A percentile compares a stretch with the other conserved stretches of the same genome.
Conservation (phyloP, 2,329 filamentous ascomycete genomes). For the Triangularia setosa region DNA sequence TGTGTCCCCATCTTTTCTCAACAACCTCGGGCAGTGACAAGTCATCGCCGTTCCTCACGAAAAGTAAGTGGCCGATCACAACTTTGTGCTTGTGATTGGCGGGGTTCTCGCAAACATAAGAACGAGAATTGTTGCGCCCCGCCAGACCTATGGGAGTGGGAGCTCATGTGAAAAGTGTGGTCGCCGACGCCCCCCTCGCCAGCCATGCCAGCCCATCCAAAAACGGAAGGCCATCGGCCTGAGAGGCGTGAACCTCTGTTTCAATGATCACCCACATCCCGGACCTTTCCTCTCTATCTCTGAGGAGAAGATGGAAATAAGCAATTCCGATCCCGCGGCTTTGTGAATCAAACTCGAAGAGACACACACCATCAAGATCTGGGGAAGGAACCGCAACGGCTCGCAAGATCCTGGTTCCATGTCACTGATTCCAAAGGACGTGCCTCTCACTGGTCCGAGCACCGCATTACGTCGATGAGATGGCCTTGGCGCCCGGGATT, state of each 20-base stretch:
- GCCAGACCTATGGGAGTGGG: not conserved
- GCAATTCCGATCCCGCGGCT: not conserved
- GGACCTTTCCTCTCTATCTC: not conserved
- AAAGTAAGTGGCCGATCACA: constrained; percentile 1
- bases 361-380: not conserved
- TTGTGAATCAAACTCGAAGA: not conserved
- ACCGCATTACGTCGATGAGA: not conserved
- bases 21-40: no score
- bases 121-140: constrained; percentile 6
- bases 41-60: not conserved
- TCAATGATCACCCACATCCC: not conserved
- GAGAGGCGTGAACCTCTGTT: not conserved
- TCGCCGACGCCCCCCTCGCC: not conserved
- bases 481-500: constrained; percentile 6
- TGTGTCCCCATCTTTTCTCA: not conserved
- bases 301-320: not conserved
- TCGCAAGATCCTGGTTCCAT: not conserved
- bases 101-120: not conserved
- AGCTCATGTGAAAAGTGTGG: not conserved
- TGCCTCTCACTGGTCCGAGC: not conserved
- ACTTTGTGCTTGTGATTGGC: constrained; percentile 4
- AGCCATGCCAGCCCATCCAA: not conserved
- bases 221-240: not conserved
- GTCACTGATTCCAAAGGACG: not conserved
- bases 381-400: not conserved